Evolutionary conservation across 2,329 filamentous ascomycete species (phyloP).

Genomic region (Cordyceps militaris): DNA sequence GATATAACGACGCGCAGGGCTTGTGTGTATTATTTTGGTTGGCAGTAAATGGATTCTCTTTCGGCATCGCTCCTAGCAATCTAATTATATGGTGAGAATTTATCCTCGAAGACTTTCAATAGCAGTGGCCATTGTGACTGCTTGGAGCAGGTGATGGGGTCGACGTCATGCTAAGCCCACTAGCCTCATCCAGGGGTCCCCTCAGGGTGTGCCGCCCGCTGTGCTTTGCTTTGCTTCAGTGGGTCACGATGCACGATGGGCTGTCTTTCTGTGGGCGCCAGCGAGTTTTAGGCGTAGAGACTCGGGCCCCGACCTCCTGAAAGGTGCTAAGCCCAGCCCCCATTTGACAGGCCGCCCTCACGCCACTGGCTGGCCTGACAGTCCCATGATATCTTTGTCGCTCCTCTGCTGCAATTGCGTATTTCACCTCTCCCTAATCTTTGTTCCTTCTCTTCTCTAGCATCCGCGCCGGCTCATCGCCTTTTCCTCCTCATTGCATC

Average conservation of each 20-base stretch:
- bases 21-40: neutral
- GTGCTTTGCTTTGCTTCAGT: conserved; percentile 1
- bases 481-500: neutral
- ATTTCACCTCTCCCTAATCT: neutral
- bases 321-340: neutral
- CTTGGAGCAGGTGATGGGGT: neutral
- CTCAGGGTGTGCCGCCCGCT: neutral
- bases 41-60: no score
- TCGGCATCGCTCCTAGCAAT: no score
- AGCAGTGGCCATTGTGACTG: neutral
- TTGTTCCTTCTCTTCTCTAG: neutral
- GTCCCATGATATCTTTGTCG: conserved; percentile 6
- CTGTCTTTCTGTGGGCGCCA: neutral
- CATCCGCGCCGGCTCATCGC: neutral
- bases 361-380: neutral
- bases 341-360: neutral
- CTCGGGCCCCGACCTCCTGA: conserved; percentile 5
- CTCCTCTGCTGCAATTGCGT: neutral
- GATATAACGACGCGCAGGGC: neutral
- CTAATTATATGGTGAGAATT: no score
- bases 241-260: conserved; percentile 7
- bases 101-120: no score
- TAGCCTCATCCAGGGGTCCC: neutral
- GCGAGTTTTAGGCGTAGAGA: neutral
- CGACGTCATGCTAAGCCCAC: conserved; percentile 1